Conservation (phyloP, 2,329 filamentous ascomycete genomes). For the Botrytis pseudocinerea region DNA sequence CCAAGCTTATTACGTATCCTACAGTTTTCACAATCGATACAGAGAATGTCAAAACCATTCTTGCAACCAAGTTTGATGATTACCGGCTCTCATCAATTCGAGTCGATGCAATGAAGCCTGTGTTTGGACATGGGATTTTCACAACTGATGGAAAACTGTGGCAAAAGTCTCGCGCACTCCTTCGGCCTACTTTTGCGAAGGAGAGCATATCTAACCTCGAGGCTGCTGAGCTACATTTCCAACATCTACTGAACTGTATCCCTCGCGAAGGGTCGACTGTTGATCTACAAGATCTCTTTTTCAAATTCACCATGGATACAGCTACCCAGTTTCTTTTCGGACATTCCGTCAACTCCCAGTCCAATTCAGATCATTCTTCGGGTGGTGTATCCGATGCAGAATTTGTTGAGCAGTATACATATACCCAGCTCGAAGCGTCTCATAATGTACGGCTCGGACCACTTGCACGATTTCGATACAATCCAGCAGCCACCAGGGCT, state of each 20-base stretch:
- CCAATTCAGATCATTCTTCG: slow-evolving; percentile 5
- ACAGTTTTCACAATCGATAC: slow-evolving; percentile 50
- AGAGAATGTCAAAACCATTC: slow-evolving; percentile 56
- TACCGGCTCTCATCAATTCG: slow-evolving; percentile 47
- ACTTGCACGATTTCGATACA: slow-evolving; percentile 5
- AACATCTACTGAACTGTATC: slow-evolving; percentile 19
- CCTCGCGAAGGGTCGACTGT: slow-evolving; percentile 41
- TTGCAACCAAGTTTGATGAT: slow-evolving; percentile 54
- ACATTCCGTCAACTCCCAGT: slow-evolving; percentile 47
- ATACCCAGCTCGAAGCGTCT: slow-evolving; percentile 17
- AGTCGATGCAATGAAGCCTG: slow-evolving; percentile 17
- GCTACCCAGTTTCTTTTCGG: slow-evolving; percentile 52
- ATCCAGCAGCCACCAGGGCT: not conserved
- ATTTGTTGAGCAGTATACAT: slow-evolving; percentile 10
- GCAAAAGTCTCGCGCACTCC: slow-evolving; percentile 41
- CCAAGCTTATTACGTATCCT: slow-evolving; percentile 34
- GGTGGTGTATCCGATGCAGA: slow-evolving; percentile 1
- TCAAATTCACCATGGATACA: slow-evolving; percentile 45
- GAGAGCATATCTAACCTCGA: slow-evolving; percentile 63
- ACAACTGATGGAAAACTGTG: slow-evolving; percentile 23
- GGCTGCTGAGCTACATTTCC: slow-evolving; percentile 62
- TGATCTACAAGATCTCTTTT: slow-evolving; percentile 62
- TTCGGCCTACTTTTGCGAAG: slow-evolving; percentile 53
- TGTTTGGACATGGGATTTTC: slow-evolving; percentile 27
- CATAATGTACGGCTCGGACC: slow-evolving; percentile 9